Percentiles rank a stretch among this genome's conserved stretches.
phyloP scores from a whole-genome alignment of 2,329 filamentous ascomycete genomes.

The Verruconis gallopava region DNA sequence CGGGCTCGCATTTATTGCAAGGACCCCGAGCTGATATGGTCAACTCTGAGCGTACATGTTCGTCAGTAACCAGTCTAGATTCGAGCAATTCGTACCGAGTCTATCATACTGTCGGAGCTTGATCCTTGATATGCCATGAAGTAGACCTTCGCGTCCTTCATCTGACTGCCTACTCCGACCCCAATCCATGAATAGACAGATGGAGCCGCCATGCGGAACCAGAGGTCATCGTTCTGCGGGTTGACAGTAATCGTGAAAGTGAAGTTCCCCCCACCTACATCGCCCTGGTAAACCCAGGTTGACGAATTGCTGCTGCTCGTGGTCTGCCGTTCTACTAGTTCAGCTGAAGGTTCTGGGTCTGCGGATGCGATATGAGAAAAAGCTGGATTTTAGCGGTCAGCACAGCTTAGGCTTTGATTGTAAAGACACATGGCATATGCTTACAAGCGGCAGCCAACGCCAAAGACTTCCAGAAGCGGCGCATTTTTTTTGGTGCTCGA shows the following conservation, averaged over 20 bases:
- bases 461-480: neutral
- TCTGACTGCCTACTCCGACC: constrained; percentile 40
- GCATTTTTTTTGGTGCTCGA: too few relatives aligned
- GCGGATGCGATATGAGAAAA: too few relatives aligned
- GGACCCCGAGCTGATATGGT: constrained; percentile 44
- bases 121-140: constrained; percentile 42
- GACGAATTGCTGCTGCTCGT: neutral
- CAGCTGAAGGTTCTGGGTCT: neutral
- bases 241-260: constrained; percentile 15
- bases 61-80: neutral
- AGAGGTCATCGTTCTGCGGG: constrained; percentile 33
- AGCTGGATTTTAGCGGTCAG: too few relatives aligned
- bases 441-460: neutral
- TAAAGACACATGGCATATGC: too few relatives aligned
- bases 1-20: constrained; percentile 40
- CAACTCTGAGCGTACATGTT: constrained; percentile 25
- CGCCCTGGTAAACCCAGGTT: neutral
- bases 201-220: constrained; percentile 41
- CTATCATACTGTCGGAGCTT: constrained; percentile 24
- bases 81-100: neutral
- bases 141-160: constrained; percentile 41
- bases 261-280: constrained; percentile 12
- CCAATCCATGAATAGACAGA: constrained; percentile 38
- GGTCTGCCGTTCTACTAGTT: neutral
- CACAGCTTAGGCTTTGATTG: too few relatives aligned